Evolutionary conservation across 2,329 filamentous ascomycete species (phyloP), one percentile per base, ranked within the genome.

Genomic region (Pyricularia grisea): DNA sequence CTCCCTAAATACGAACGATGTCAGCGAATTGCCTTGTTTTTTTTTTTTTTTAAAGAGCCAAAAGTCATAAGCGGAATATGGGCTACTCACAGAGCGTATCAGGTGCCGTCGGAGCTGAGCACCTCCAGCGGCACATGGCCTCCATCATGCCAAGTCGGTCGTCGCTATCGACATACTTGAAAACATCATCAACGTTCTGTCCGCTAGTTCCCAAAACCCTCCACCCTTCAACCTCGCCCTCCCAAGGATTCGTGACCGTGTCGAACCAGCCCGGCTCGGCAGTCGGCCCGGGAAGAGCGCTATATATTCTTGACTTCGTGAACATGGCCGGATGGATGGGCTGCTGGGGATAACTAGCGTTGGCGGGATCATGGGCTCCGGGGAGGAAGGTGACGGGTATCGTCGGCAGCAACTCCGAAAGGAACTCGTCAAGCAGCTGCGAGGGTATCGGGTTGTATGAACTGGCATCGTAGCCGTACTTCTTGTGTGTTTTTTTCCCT

Each of bases 311-410:
- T 23, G 92, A 84, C 10, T 86, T 84, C 0, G 93, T 91, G 74
- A 99, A 95, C 87, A 99, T 93, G 70, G 95, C 94, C 4, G 92
- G 84, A 78, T 99, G 95, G 67, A 99, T 91, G 1, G 92, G 91
- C 78, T 98, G 95, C 76, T 99, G 95, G 0, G 95, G 95, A 31
- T 97, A 87, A 71, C 92, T 91, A 68, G 92, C 88, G 75, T 97
- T 97, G 67, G 95, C 93, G 0, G 95, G 94, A 77, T 99, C 96
- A 36, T 87, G 84, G 20, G 86, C 86, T 20, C 95, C 95, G 0
- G 96, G 93, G 71, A 99, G 86, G 23, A 99, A 82, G 0, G 95
- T 99, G 68, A 99, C 84, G 3, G 95, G 94, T 30, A 99, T 87
- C 20, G 90, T 91, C 1, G 94, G 93, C 3, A 99, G 87, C 14